Conservation (phyloP, 2,329 filamentous ascomycete species). For the Curvularia eragrostidis region DNA sequence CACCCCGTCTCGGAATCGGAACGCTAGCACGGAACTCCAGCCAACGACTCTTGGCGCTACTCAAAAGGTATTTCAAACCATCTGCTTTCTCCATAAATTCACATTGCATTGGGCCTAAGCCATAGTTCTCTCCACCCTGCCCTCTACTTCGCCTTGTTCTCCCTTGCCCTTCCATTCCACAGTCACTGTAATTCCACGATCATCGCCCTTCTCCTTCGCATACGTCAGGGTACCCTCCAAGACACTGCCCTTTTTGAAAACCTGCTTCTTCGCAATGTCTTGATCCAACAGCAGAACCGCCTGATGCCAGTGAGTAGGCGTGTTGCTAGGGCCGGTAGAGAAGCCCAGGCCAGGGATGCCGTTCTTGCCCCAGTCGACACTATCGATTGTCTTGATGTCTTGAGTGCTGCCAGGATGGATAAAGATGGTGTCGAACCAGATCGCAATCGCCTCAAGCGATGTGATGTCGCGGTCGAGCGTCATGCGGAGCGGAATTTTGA, state of each 20-base stretch:
- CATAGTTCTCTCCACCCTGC: slow-evolving; percentile 45
- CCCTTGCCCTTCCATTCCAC: slow-evolving; percentile 48
- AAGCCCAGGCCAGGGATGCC: slow-evolving; percentile 73
- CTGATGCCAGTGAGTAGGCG: slow-evolving; percentile 90
- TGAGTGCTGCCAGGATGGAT: slow-evolving; percentile 59
- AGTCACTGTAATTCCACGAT: slow-evolving; percentile 50
- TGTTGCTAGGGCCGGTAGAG: slow-evolving; percentile 80
- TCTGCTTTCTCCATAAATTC: background rate
- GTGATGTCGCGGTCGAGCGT: slow-evolving; percentile 68
- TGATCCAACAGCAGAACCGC: slow-evolving; percentile 74
- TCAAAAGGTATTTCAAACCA: background rate
- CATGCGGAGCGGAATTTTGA: slow-evolving; percentile 71
- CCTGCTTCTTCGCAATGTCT: slow-evolving; percentile 55
- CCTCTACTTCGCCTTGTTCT: slow-evolving; percentile 35
- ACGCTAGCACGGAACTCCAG: slow-evolving; percentile 5
- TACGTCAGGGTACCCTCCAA: slow-evolving; percentile 75
- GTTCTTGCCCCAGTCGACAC: slow-evolving; percentile 66
- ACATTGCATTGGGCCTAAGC: slow-evolving; percentile 15
- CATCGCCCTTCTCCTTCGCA: slow-evolving; percentile 62
- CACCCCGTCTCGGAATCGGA: slow-evolving; percentile 17
- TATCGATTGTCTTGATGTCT: slow-evolving; percentile 55
- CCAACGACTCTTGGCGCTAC: background rate
- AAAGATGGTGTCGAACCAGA: slow-evolving; percentile 97
- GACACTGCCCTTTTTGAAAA: slow-evolving; percentile 63
- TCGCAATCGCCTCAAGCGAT: slow-evolving; percentile 80